These are phyloP conservation scores for Trichocladium antarcticum DNA, from an alignment of 495 filamentous ascomycete species.

Conservation along the genomic window DNA sequence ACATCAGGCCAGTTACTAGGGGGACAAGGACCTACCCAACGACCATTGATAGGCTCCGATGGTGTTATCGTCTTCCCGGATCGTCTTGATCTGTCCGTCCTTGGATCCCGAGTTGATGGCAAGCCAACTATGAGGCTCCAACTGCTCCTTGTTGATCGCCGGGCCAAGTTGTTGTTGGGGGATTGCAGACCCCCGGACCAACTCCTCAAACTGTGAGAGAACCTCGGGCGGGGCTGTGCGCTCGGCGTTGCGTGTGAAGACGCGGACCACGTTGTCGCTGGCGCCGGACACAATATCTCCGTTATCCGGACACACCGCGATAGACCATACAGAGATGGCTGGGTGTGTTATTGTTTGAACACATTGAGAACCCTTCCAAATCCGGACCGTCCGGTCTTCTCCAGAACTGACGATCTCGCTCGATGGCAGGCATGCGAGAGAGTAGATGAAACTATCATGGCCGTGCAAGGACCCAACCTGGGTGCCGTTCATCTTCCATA, in stretches of 20 bases:
- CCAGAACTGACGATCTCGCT: slow-evolving; percentile 85
- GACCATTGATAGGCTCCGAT: slow-evolving; percentile 81
- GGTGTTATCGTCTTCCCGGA: slow-evolving; percentile 64
- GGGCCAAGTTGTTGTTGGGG: slow-evolving; percentile 62
- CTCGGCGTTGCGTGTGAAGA: slow-evolving; percentile 68
- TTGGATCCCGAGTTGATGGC: slow-evolving; percentile 69
- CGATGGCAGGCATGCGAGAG: slow-evolving; percentile 60
- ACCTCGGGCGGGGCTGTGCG: slow-evolving; percentile 52
- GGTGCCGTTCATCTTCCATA: slow-evolving; percentile 70
- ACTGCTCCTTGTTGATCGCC: slow-evolving; percentile 77
- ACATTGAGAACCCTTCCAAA: slow-evolving; percentile 76
- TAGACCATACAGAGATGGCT: slow-evolving; percentile 90
- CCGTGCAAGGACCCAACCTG: slow-evolving; percentile 65
- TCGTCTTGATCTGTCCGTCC: slow-evolving; percentile 90
- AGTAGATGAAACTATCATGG: slow-evolving; percentile 94
- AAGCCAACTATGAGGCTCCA: slow-evolving; percentile 79
- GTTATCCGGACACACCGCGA: slow-evolving; percentile 66
- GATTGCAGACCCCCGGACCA: slow-evolving; percentile 72
- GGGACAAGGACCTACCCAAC: slow-evolving; percentile 21
- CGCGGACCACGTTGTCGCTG: slow-evolving; percentile 74
- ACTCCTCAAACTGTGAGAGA: slow-evolving; percentile 60
- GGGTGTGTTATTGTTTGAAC: slow-evolving; percentile 96
- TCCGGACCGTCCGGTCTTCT: slow-evolving; percentile 80
- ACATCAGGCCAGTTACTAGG: neutral
- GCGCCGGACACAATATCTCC: slow-evolving; percentile 90